A percentile compares a stretch with the other conserved stretches of the same genome.
Evolutionary conservation across 73 alveolate genomes (phyloP).

Genomic region (Paramecium biaurelia): DNA sequence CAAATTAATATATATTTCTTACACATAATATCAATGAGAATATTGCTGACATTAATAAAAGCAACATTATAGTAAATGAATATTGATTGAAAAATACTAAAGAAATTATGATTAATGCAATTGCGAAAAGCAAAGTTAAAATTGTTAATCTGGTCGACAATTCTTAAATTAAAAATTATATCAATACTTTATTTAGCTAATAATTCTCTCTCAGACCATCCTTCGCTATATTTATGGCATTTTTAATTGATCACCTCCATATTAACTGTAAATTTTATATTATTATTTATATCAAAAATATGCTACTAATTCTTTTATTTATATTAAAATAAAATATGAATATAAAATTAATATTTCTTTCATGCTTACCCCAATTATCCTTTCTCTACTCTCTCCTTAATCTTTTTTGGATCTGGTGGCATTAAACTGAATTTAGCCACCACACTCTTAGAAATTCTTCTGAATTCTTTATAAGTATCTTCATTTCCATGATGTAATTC

Average conservation of each 20-base stretch:
- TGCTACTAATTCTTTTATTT: neutral
- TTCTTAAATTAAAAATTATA: neutral
- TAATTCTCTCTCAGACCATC: constrained; percentile 38
- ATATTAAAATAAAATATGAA: constrained; percentile 4
- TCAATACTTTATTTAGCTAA: neutral
- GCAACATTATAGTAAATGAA: neutral
- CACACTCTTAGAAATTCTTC: constrained; percentile 86
- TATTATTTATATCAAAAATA: neutral
- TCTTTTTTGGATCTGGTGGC: constrained; percentile 62
- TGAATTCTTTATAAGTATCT: constrained; percentile 93
- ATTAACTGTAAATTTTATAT: constrained; percentile 9
- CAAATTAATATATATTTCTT: neutral
- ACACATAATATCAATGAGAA: neutral
- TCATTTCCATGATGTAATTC: constrained; percentile 95
- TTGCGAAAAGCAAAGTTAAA: neutral
- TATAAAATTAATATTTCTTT: neutral
- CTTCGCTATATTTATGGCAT: constrained; percentile 10
- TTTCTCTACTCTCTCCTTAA: constrained; percentile 56
- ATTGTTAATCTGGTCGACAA: neutral
- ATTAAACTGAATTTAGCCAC: constrained; percentile 63
- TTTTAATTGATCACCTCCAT: neutral
- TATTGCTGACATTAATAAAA: neutral
- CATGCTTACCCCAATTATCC: constrained; percentile 48
- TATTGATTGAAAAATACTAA: neutral
- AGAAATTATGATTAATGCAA: neutral